A percentile compares a stretch with the other conserved stretches of the same genome.
phyloP scores from a whole-genome alignment of 2,329 filamentous ascomycete species.

The Neopestalotiopsis clavispora region DNA sequence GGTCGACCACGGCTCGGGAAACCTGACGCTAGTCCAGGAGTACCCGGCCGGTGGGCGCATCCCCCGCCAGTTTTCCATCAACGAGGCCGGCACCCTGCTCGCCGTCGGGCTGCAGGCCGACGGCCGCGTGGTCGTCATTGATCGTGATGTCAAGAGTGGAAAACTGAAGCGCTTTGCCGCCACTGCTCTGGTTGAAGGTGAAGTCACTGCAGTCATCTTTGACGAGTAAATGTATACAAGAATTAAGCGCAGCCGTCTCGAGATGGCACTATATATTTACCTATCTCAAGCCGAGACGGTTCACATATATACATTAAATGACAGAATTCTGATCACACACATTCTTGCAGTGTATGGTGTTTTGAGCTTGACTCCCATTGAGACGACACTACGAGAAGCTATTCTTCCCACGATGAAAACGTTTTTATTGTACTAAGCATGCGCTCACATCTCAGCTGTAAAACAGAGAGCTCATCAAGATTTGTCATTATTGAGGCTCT shows the following conservation, averaged over 20 bases:
- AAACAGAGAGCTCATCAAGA: no score
- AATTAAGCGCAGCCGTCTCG: not conserved
- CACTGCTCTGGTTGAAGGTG: slow-evolving; percentile 46
- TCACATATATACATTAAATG: no score
- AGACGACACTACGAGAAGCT: no score
- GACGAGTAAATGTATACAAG: slow-evolving; percentile 36
- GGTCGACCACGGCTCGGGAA: slow-evolving; percentile 59
- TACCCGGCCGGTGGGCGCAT: slow-evolving; percentile 67
- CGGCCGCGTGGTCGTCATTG: slow-evolving; percentile 64
- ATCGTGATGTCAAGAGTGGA: slow-evolving; percentile 64
- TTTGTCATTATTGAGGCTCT: not conserved
- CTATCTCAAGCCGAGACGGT: no score
- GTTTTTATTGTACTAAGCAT: no score
- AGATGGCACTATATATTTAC: no score
- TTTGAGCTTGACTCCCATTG: no score
- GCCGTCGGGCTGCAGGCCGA: slow-evolving; percentile 70
- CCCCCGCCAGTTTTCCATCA: slow-evolving; percentile 72
- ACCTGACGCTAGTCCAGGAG: slow-evolving; percentile 59
- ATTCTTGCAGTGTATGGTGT: no score
- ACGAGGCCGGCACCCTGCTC: slow-evolving; percentile 65
- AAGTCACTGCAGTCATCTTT: slow-evolving; percentile 54
- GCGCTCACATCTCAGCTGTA: no score
- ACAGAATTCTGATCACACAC: no score
- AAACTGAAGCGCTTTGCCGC: slow-evolving; percentile 54
- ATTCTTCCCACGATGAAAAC: no score